These are phyloP conservation scores for Mortierella antarctica DNA, from an alignment of 192 early-diverging fungal genomes.

Conservation along the genomic window DNA sequence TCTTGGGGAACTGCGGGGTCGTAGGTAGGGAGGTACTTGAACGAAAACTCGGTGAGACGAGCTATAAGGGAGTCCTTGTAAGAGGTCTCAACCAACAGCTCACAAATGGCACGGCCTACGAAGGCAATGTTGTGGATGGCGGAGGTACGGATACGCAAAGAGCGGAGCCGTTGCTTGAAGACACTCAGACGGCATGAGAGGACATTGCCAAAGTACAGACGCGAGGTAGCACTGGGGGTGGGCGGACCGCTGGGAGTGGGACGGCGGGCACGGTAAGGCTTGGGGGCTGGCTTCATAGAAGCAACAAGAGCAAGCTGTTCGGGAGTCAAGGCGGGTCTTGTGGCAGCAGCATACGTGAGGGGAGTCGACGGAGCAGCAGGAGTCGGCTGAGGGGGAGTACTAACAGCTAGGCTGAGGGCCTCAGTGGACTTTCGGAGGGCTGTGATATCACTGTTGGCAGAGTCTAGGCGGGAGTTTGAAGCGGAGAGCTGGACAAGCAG, in stretches of 20 bases:
- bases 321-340: neutral
- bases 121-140: conserved; percentile 11
- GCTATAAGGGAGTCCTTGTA: neutral
- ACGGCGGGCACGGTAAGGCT: neutral
- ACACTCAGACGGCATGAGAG: neutral
- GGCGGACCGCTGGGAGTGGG: neutral
- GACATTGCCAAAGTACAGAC: neutral
- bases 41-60: neutral
- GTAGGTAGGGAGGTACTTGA: conserved; percentile 1
- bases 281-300: neutral
- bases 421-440: too few species aligned
- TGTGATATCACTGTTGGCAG: too few species aligned
- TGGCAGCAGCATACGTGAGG: too few species aligned
- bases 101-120: conserved; percentile 1
- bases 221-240: neutral
- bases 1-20: neutral
- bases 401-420: too few species aligned
- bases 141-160: neutral
- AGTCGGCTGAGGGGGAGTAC: too few species aligned
- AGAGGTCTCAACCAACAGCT: neutral
- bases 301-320: neutral
- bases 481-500: too few species aligned
- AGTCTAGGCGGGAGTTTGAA: too few species aligned
- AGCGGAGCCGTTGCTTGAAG: neutral
- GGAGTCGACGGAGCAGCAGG: too few species aligned